phyloP scores from a whole-genome alignment of 2,329 filamentous ascomycete genomes.

The Ophiostoma perfectum region DNA sequence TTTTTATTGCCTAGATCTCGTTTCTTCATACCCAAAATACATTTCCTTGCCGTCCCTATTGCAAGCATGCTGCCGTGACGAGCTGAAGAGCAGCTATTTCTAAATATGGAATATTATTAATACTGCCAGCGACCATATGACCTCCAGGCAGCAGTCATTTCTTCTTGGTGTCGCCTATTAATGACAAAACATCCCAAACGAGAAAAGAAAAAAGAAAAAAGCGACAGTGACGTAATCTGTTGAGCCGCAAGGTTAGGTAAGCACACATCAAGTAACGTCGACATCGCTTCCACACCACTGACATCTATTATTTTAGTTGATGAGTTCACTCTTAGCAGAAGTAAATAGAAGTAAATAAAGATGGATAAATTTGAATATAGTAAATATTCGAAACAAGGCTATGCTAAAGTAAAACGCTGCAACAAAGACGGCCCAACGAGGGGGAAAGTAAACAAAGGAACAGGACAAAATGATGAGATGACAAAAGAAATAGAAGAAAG shows the following conservation, averaged over 20 bases:
- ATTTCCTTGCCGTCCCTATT: background rate
- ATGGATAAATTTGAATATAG: background rate
- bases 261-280: background rate
- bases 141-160: background rate
- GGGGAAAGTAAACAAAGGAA: no score
- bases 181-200: background rate
- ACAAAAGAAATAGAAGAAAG: background rate
- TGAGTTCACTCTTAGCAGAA: no score
- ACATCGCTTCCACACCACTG: no score
- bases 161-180: constrained; percentile 2
- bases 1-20: background rate
- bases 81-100: background rate
- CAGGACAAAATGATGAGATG: background rate
- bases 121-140: background rate
- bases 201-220: background rate
- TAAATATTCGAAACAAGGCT: background rate
- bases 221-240: background rate
- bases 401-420: background rate
- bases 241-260: background rate
- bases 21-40: background rate
- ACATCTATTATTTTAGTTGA: no score
- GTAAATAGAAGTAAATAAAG: no score
- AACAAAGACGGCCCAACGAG: background rate
- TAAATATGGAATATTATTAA: background rate
- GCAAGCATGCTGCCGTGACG: background rate